These are phyloP conservation scores for Talaromyces funiculosus DNA, from an alignment of 2,329 filamentous ascomycete genomes.

Conservation along the genomic window DNA sequence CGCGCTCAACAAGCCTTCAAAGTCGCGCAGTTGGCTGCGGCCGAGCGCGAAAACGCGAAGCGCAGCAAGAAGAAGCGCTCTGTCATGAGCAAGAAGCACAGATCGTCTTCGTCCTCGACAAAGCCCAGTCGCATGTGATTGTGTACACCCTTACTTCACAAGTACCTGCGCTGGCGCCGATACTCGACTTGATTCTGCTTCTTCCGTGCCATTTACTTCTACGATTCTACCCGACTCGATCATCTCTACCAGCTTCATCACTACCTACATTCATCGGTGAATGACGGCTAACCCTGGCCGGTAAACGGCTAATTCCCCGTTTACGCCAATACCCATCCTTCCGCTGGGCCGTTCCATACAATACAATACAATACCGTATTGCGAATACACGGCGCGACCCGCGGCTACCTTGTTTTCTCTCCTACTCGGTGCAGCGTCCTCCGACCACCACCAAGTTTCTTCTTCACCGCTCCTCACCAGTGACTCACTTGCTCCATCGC, in stretches of 20 bases:
- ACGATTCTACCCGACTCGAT: not conserved
- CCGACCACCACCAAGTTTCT: not conserved
- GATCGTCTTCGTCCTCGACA: conserved; percentile 19
- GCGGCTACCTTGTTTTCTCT: not conserved
- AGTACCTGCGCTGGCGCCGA: conserved; percentile 5
- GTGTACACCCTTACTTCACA: conserved; percentile 10
- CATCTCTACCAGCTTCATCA: not conserved
- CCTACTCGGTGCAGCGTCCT: not conserved
- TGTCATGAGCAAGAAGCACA: conserved; percentile 18
- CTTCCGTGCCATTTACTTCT: not conserved
- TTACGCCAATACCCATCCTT: not conserved
- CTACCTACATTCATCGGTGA: not conserved
- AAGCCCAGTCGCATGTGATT: conserved; percentile 18
- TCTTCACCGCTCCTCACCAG: not conserved
- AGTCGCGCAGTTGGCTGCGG: conserved; percentile 26
- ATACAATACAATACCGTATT: conserved; percentile 5
- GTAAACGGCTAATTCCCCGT: not conserved
- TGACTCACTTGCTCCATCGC: not conserved
- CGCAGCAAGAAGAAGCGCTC: conserved; percentile 20
- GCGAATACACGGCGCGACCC: not conserved
- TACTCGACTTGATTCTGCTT: not conserved
- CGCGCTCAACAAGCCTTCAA: conserved; percentile 37
- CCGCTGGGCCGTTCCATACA: not conserved
- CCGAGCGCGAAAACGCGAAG: conserved; percentile 19
- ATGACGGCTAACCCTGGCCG: not conserved